A percentile compares a stretch with the other conserved stretches of the same genome.
Evolutionary conservation across 768 basidiomycete genomes (phyloP).

Genomic region (Hericium erinaceus): DNA sequence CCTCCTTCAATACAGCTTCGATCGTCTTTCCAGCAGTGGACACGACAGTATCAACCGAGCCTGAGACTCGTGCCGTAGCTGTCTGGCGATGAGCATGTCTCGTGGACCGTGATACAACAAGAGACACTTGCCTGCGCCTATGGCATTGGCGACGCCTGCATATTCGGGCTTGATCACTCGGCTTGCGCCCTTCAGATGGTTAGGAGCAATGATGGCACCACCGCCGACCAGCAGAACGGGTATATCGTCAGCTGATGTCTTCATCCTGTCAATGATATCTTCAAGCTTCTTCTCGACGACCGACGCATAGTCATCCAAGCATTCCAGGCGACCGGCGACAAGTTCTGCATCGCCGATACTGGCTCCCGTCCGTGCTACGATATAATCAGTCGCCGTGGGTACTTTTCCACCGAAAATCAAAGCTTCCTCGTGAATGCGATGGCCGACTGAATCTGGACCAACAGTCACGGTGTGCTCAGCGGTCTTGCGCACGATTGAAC

Average conservation of each 20-base stretch:
- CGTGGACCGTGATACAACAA: not conserved
- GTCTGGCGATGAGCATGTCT: not conserved
- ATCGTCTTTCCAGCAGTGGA: slow-evolving; percentile 27
- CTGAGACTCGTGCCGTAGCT: slow-evolving; percentile 30
- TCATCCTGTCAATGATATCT: slow-evolving; percentile 50
- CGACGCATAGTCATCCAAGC: not conserved
- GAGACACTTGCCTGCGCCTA: slow-evolving; percentile 39
- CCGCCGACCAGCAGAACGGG: slow-evolving; percentile 59
- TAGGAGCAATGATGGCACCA: slow-evolving; percentile 50
- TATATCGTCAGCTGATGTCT: slow-evolving; percentile 48
- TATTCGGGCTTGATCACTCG: slow-evolving; percentile 40
- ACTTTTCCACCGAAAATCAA: slow-evolving; percentile 46
- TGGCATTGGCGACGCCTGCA: slow-evolving; percentile 52
- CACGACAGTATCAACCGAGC: slow-evolving; percentile 36
- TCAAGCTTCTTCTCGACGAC: slow-evolving; percentile 36
- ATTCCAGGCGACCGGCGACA: not conserved
- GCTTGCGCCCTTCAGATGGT: slow-evolving; percentile 40
- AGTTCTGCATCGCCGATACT: not conserved
- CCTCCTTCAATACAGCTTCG: not conserved
- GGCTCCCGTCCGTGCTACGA: not conserved
- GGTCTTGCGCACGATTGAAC: slow-evolving; percentile 11
- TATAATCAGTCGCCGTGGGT: slow-evolving; percentile 28
- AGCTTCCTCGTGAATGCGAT: slow-evolving; percentile 38
- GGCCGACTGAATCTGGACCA: slow-evolving; percentile 61
- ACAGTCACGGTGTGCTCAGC: slow-evolving; percentile 32